Conservation (phyloP, 2,329 filamentous ascomycete species). For the Plenodomus lindquistii region DNA sequence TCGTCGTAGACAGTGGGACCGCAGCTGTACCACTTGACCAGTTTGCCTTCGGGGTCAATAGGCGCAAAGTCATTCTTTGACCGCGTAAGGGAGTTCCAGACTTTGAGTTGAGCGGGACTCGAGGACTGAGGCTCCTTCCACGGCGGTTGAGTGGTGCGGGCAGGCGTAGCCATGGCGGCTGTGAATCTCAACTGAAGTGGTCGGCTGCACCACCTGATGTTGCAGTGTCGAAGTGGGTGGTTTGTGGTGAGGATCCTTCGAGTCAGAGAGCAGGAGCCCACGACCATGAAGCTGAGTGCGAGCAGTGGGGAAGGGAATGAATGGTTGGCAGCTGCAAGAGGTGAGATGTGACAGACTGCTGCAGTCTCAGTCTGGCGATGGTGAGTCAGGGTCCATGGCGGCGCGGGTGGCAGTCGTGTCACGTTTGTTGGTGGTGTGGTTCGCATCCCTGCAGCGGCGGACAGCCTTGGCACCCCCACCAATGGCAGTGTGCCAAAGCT, state of each 20-base stretch:
- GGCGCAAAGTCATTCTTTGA: constrained; percentile 75
- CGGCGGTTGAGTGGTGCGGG: constrained; percentile 44
- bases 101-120: constrained; percentile 62
- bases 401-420: constrained; percentile 25
- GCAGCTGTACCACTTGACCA: constrained; percentile 86
- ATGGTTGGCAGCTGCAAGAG: constrained; percentile 14
- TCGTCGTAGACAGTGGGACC: constrained; percentile 86
- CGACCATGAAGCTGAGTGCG: constrained; percentile 37
- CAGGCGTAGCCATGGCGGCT: constrained; percentile 39
- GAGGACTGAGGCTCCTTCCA: constrained; percentile 44
- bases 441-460: constrained; percentile 17
- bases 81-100: constrained; percentile 81
- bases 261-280: constrained; percentile 29
- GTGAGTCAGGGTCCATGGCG: constrained; percentile 25
- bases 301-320: constrained; percentile 13
- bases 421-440: constrained; percentile 20
- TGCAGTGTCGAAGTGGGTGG: constrained; percentile 24
- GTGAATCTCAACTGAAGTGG: constrained; percentile 12
- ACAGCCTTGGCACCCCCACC: constrained; percentile 27
- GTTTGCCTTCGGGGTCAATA: constrained; percentile 66
- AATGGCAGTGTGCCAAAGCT: constrained; percentile 30
- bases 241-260: constrained; percentile 28
- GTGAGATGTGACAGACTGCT: constrained; percentile 6
- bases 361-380: constrained; percentile 20
- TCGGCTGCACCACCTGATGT: constrained; percentile 16